phyloP scores from a whole-genome alignment of 2,329 filamentous ascomycete species.

The Scytalidium sp. region DNA sequence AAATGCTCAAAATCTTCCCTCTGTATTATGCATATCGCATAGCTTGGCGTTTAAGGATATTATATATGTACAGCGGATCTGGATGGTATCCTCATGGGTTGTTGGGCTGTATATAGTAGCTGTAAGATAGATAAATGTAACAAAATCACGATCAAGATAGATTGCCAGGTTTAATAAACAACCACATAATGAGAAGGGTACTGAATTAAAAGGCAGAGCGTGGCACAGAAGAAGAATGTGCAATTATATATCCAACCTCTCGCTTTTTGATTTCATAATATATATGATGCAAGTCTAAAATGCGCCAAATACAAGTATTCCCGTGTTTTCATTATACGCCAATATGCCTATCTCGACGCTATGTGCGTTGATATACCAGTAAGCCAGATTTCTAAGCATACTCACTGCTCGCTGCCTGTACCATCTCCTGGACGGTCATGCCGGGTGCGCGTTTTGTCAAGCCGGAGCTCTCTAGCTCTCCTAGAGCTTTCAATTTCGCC shows the following conservation, averaged over 20 bases:
- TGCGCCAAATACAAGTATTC: not conserved
- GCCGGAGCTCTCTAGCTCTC: not conserved
- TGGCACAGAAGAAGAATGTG: too few relatives aligned
- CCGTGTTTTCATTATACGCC: not conserved
- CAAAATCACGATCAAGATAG: not conserved
- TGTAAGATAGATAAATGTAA: not conserved
- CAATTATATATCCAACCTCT: not conserved
- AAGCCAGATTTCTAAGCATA: not conserved
- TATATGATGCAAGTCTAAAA: not conserved
- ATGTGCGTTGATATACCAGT: not conserved
- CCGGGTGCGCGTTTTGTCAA: not conserved
- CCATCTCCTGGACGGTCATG: not conserved
- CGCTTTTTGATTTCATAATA: not conserved
- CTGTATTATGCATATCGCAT: conserved; percentile 23
- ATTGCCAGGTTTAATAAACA: not conserved
- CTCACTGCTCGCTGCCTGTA: not conserved
- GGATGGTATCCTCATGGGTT: not conserved
- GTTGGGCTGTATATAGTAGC: not conserved
- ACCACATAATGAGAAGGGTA: not conserved
- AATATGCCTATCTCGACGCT: not conserved
- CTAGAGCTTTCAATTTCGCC: not conserved
- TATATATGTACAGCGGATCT: conserved; percentile 14
- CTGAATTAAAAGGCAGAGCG: not conserved
- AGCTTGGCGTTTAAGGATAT: conserved; percentile 29
- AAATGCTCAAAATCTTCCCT: conserved; percentile 27